phyloP scores from a whole-genome alignment of 2,329 filamentous ascomycete species.

The Fusarium sp. region DNA sequence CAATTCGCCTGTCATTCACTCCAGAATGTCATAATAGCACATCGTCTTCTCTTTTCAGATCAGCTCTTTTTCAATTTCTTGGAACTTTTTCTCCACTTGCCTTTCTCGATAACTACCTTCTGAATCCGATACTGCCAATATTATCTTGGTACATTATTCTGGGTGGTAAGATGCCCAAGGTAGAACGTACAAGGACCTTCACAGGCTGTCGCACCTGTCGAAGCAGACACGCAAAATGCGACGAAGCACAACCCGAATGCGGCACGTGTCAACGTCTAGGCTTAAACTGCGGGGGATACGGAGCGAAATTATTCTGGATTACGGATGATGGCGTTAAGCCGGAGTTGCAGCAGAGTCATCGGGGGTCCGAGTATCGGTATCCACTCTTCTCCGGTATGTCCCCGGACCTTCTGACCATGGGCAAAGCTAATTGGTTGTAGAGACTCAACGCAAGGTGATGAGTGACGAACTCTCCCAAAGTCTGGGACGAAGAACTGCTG shows the following conservation, averaged over 20 bases:
- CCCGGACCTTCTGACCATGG: no score
- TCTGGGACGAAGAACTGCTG: constrained; percentile 44
- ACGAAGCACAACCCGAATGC: constrained; percentile 56
- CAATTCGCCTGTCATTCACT: not conserved
- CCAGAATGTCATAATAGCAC: not conserved
- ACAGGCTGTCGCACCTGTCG: constrained; percentile 52
- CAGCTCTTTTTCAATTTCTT: not conserved
- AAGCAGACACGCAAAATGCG: constrained; percentile 59
- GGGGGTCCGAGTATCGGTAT: constrained; percentile 53
- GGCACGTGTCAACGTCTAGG: constrained; percentile 52
- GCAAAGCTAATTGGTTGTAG: constrained; percentile 23
- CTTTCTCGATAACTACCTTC: constrained; percentile 14
- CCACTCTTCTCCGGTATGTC: constrained; percentile 56
- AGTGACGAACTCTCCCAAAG: constrained; percentile 49
- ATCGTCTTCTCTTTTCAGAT: not conserved
- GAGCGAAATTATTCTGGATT: constrained; percentile 51
- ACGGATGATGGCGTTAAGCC: constrained; percentile 39
- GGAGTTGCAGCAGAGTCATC: constrained; percentile 42
- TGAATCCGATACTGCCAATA: not conserved
- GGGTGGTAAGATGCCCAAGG: constrained; percentile 32
- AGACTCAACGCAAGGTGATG: constrained; percentile 40
- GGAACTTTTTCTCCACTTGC: constrained; percentile 33
- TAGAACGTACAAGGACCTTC: constrained; percentile 48
- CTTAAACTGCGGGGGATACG: constrained; percentile 55
- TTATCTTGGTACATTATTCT: no score